Conservation (phyloP, 805 yeast genomes). For the Candida dajiaensis region DNA sequence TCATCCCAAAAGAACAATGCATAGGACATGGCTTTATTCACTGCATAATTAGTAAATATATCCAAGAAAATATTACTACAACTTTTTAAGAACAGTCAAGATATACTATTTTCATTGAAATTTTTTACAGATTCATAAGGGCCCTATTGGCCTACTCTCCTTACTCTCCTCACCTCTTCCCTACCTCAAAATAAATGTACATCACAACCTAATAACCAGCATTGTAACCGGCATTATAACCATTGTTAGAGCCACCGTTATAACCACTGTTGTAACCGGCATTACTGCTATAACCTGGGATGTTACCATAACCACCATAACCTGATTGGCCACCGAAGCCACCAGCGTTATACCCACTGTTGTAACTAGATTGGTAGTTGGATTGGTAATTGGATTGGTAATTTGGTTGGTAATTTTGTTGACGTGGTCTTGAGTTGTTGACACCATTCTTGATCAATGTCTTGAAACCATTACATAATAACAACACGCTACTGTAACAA, state of each 20-base stretch:
- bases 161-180: too few relatives aligned
- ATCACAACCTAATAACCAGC: neutral
- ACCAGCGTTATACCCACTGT: neutral
- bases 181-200: neutral
- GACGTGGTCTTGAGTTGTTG: conserved; percentile 1
- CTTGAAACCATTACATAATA: conserved; percentile 93
- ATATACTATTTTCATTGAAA: neutral
- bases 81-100: too few relatives aligned
- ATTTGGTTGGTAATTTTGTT: neutral
- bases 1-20: too few relatives aligned
- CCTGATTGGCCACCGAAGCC: neutral
- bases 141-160: neutral
- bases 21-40: too few relatives aligned
- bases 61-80: too few relatives aligned
- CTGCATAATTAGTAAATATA: too few relatives aligned
- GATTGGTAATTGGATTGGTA: neutral
- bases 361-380: neutral
- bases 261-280: neutral
- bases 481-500: conserved; percentile 82
- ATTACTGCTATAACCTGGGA: neutral
- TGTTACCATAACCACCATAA: neutral
- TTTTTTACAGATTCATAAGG: neutral
- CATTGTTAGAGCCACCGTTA: neutral
- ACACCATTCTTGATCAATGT: conserved; percentile 35
- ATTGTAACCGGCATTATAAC: neutral